Evolutionary conservation across 2,329 filamentous ascomycete species (phyloP), one percentile per base, ranked within the genome.

Genomic region (Dendryphion nanum): DNA sequence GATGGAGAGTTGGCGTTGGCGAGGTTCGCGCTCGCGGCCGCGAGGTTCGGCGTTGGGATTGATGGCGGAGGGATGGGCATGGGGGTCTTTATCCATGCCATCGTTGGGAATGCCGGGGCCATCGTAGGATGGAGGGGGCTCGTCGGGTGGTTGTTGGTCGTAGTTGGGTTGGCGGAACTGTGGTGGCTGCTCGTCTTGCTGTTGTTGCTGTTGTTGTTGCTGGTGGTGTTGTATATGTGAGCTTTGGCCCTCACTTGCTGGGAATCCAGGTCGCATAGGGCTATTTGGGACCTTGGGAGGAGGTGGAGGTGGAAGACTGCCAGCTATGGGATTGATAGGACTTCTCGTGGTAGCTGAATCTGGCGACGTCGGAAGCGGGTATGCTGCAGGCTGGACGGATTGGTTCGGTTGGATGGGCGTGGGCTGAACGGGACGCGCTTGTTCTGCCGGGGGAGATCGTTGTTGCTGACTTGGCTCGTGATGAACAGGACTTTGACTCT

Each of bases 61-160:
- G 28, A 64, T 63, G 35, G 57, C 59, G 3, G 59, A 56, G 14
- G 59, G 61, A 13, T 53, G 54, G 24, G 48, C 41, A 6, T 24
- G 23, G 14, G 48, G 53, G n/a, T 41, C 48, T 32, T 64, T 63
- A 20, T 63, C 49, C 50, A 61, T 54, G 3, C 56, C 55, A n/a
- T 55, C 53, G 21, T 57, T 53, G 4, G 56, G 48, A 2, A 58
- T 30, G 12, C 53, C 57, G 5, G 54, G 57, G 3, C 59, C 60
- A 16, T 58, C 55, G 35, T 65, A 65, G 2, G 55, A 58, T 19
- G 61, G 61, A 20, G 61, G 61, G 23, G 59, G 55, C 16, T 64
- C 59, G 19, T 64, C 59, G 6, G 47, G 38, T 16, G 51, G 37
- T 13, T 48, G 50, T 29, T 43, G 31, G 8, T 16, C 26, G 6